Conservation (phyloP, 75 land plant species). For the Isoetes taiwanensis region DNA sequence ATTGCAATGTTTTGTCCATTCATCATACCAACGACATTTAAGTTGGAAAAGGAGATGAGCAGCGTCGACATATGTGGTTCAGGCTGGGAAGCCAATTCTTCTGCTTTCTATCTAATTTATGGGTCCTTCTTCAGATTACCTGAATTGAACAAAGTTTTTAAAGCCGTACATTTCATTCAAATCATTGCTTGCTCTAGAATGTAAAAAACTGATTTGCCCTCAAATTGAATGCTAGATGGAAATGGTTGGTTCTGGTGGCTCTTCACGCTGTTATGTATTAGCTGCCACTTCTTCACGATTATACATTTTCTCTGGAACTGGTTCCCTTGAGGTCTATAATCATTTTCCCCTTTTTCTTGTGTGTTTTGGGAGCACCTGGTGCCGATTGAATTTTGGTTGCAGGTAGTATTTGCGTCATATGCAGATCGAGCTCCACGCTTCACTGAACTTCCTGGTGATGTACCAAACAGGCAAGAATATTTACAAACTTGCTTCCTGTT, state of each 20-base stretch:
- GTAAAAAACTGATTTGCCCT: too few species aligned
- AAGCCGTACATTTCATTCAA: too few species aligned
- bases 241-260: constrained; percentile 33
- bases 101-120: too few species aligned
- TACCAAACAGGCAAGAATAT: constrained; percentile 74
- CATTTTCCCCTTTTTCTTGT: neutral
- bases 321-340: constrained; percentile 61
- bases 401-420: constrained; percentile 76
- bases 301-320: constrained; percentile 72
- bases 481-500: neutral
- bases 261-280: constrained; percentile 76
- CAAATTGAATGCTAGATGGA: constrained; percentile 98
- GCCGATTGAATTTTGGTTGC: constrained; percentile 16
- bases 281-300: constrained; percentile 83
- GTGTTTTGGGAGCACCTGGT: neutral
- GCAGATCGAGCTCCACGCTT: constrained; percentile 60
- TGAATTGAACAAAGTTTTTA: too few species aligned
- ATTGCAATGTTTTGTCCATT: too few species aligned
- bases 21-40: too few species aligned
- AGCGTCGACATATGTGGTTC: too few species aligned
- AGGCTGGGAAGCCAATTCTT: too few species aligned
- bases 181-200: too few species aligned
- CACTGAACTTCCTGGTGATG: constrained; percentile 97
- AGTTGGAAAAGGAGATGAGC: too few species aligned
- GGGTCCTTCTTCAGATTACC: too few species aligned